phyloP scores from a whole-genome alignment of 106 monocot species.

The Vanilla planifolia region DNA sequence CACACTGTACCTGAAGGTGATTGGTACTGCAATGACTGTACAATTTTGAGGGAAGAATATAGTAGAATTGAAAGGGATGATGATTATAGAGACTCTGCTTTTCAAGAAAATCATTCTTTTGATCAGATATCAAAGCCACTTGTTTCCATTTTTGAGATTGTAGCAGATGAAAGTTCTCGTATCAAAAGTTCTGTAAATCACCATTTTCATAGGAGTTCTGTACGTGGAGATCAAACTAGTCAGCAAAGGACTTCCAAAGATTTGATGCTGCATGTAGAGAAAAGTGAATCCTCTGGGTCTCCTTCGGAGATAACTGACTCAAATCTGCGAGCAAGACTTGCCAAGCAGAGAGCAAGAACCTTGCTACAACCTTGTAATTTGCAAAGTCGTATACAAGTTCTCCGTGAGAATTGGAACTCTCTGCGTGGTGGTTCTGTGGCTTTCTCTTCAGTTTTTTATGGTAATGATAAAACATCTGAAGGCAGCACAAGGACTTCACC shows the following conservation, averaged over 20 bases:
- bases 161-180: constrained; percentile 9
- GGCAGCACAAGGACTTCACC: constrained; percentile 1
- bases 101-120: background rate
- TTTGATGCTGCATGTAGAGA: background rate
- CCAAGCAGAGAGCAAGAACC: constrained; percentile 29
- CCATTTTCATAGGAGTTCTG: background rate
- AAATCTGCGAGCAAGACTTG: background rate
- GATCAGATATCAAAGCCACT: background rate
- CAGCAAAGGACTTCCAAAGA: background rate
- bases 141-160: constrained; percentile 22
- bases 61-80: constrained; percentile 28
- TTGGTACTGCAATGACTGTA: constrained; percentile 78
- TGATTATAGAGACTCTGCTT: constrained; percentile 13
- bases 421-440: constrained; percentile 43
- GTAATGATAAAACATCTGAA: background rate
- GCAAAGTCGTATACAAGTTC: constrained; percentile 24
- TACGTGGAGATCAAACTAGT: background rate
- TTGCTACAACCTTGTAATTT: constrained; percentile 31
- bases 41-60: constrained; percentile 34
- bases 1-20: constrained; percentile 66
- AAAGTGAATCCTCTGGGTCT: background rate
- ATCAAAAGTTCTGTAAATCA: background rate
- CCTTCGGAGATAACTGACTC: background rate
- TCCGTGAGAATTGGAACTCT: constrained; percentile 65
- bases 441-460: constrained; percentile 25